Conservation (phyloP, 305 asterid genomes). For the Lippia alba region DNA sequence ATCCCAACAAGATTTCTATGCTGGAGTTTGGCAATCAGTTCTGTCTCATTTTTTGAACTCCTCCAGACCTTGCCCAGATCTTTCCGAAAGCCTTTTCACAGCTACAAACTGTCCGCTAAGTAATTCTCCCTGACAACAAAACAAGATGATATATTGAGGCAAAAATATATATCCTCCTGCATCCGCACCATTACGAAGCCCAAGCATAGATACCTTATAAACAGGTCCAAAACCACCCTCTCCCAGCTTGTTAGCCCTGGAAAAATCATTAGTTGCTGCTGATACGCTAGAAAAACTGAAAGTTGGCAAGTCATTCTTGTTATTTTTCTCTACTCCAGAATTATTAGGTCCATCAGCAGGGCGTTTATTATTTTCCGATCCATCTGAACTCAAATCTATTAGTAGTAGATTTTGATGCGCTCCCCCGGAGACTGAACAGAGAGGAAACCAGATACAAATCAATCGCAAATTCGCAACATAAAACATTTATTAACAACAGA, state of each 20-base stretch:
- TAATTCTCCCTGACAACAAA: too few species aligned
- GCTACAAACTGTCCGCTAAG: too few species aligned
- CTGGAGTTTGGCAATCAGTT: too few species aligned
- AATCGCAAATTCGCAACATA: neutral
- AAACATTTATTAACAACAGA: neutral
- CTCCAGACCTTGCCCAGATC: too few species aligned
- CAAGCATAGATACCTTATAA: neutral
- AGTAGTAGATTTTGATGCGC: neutral
- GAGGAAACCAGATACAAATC: neutral
- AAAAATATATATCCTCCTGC: too few species aligned
- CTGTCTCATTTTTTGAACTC: too few species aligned
- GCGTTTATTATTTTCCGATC: neutral
- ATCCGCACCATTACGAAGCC: too few species aligned
- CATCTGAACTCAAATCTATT: conserved; percentile 2
- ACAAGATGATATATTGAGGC: too few species aligned
- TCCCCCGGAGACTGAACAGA: neutral
- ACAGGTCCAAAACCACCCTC: conserved; percentile 9
- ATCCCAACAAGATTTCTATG: too few species aligned
- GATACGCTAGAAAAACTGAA: conserved; percentile 27
- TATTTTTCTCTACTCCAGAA: neutral
- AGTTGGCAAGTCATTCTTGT: conserved; percentile 11
- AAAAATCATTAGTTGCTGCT: conserved; percentile 29
- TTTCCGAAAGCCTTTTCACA: too few species aligned
- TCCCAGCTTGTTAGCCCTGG: conserved; percentile 26
- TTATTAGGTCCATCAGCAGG: neutral